phyloP scores from a whole-genome alignment of 495 filamentous ascomycete genomes.

The Terfezia claveryi region DNA sequence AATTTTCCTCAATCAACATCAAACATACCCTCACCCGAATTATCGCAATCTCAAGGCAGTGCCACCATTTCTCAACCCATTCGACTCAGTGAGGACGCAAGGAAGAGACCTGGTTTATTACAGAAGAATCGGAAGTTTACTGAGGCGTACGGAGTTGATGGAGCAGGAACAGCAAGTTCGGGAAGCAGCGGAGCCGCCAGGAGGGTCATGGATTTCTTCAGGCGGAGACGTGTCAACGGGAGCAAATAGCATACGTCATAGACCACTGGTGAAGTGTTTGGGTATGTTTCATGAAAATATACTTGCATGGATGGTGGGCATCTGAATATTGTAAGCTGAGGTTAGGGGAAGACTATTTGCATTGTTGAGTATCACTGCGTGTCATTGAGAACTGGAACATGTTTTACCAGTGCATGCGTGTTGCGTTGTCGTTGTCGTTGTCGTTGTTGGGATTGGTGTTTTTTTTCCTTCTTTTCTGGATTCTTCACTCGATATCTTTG shows the following conservation, averaged over 20 bases:
- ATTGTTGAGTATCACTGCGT: too few species aligned
- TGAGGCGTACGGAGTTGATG: slow-evolving; percentile 56
- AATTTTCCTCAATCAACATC: slow-evolving; percentile 6
- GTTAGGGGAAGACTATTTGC: too few species aligned
- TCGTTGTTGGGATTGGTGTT: too few species aligned
- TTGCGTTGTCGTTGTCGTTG: too few species aligned
- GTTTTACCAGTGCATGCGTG: too few species aligned
- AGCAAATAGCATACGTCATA: neutral
- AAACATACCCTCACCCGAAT: slow-evolving; percentile 22
- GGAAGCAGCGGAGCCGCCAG: slow-evolving; percentile 70
- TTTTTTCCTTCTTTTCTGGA: too few species aligned
- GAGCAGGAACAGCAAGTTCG: slow-evolving; percentile 36
- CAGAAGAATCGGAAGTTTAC: slow-evolving; percentile 72
- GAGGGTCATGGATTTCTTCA: slow-evolving; percentile 95
- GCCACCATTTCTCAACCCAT: neutral
- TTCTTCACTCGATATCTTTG: too few species aligned
- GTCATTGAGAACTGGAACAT: too few species aligned
- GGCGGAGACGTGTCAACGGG: slow-evolving; percentile 37
- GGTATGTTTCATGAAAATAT: too few species aligned
- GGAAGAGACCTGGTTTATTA: slow-evolving; percentile 26
- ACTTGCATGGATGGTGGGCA: too few species aligned
- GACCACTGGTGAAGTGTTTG: too few species aligned
- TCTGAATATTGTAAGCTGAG: too few species aligned
- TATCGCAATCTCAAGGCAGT: slow-evolving; percentile 4
- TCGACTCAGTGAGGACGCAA: neutral